Conservation (phyloP, 805 yeast genomes). For the Candida quercuum region DNA sequence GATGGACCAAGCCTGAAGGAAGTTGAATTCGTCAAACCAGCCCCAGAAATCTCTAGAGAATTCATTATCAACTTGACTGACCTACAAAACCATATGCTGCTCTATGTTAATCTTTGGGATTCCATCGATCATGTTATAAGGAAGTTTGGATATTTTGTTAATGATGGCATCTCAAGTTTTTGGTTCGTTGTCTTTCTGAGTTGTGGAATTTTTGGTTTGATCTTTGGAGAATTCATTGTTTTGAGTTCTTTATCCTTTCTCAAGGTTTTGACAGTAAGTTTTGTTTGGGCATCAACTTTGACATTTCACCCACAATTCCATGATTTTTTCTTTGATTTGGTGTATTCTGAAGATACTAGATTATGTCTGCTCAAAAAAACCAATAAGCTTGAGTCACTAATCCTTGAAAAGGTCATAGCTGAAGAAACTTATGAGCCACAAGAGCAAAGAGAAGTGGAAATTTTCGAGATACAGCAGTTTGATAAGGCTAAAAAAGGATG, state of each 20-base stretch:
- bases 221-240: constrained; percentile 24
- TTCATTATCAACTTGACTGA: constrained; percentile 76
- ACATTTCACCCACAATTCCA: constrained; percentile 52
- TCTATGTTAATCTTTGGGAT: constrained; percentile 62
- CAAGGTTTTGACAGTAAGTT: constrained; percentile 28
- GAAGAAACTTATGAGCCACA: constrained; percentile 32
- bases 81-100: constrained; percentile 72
- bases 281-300: constrained; percentile 45
- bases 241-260: constrained; percentile 28
- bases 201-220: constrained; percentile 26
- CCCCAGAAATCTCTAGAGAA: constrained; percentile 73
- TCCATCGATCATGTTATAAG: constrained; percentile 40
- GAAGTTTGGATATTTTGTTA: constrained; percentile 58
- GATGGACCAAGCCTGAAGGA: constrained; percentile 45
- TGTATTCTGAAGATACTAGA: constrained; percentile 64
- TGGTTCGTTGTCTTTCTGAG: constrained; percentile 37
- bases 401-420: constrained; percentile 30
- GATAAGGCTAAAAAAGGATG: constrained; percentile 48
- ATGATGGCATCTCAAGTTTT: constrained; percentile 53
- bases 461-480: constrained; percentile 61
- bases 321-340: constrained; percentile 36
- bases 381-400: constrained; percentile 41
- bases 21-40: constrained; percentile 58
- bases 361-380: constrained; percentile 41
- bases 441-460: constrained; percentile 49